Evolutionary conservation across 768 basidiomycete genomes (phyloP), one percentile per base, ranked within the genome.

Genomic region (Strobilomyces dryophilus): DNA sequence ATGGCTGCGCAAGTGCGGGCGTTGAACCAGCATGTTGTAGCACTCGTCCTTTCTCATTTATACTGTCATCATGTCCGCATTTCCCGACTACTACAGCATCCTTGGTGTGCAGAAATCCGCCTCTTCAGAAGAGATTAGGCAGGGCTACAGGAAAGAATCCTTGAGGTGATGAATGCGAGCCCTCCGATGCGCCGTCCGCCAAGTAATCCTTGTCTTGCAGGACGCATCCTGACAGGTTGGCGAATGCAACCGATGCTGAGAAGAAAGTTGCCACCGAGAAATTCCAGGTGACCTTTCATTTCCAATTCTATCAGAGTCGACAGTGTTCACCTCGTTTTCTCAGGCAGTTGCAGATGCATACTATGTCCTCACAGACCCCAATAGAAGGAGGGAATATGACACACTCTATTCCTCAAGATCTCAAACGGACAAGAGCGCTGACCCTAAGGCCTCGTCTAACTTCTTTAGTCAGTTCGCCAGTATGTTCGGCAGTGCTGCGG

Each of bases 311-410:
- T 20, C 40, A 21, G 48, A 32, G 26, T 36, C 21, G 2, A 27
- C 54, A 45, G 34, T 46, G 39, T 12, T 27, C 32, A 29, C 29
- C 14, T 35, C 47, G 32, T 31, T 43, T 34, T 18, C 26, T 21
- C 17, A 64, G 87, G 83, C 87, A 8, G 85, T 97, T 57, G 92
- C 94, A 49, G 94, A 97, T 69, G 93, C 93, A 17, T 95, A 95
- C 72, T 97, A 91, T 66, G 89, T 95, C 26, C 81, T 98, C 35
- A 92, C 90, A 3, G 92, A 97, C 69, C 70, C 84, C 5, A 76
- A 77, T 40, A 77, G 88, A 52, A 80, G 86, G 53, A 75, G 69
- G 62, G 88, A 92, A 69, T 92, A 92, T 58, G 90, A 92, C 58
- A 58, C 58, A 0, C 70, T 91, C 0, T 87, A 87, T 64, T 69